Evolutionary conservation across 192 early-diverging fungal genomes (phyloP).

Genomic region (Rhizophagus sp.): DNA sequence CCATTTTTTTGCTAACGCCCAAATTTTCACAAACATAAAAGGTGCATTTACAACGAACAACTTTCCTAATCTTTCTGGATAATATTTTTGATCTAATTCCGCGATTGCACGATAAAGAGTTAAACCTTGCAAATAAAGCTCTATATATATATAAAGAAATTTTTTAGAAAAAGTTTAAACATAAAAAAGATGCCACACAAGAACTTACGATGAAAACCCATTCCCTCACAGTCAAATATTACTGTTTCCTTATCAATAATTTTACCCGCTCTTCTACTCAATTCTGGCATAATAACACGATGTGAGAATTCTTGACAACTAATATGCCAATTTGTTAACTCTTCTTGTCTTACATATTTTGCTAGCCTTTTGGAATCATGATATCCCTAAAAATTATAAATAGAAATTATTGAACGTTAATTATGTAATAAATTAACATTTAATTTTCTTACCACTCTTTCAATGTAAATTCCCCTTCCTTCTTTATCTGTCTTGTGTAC

Average conservation of each 20-base stretch:
- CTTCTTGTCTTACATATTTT: conserved; percentile 57
- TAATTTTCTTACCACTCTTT: conserved; percentile 67
- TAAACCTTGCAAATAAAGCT: conserved; percentile 66
- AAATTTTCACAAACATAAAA: conserved; percentile 81
- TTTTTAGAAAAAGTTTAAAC: not conserved
- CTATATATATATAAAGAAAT: conserved; percentile 33
- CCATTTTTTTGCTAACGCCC: conserved; percentile 76
- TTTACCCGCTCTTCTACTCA: conserved; percentile 63
- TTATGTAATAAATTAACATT: not conserved
- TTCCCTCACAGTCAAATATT: conserved; percentile 89
- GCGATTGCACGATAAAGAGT: conserved; percentile 72
- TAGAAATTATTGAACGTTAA: not conserved
- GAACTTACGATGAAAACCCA: conserved; percentile 71
- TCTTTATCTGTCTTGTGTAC: conserved; percentile 89
- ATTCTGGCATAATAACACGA: conserved; percentile 76
- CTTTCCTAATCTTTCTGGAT: conserved; percentile 91
- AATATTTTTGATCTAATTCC: conserved; percentile 88
- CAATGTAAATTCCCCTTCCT: conserved; percentile 90
- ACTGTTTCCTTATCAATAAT: conserved; percentile 81
- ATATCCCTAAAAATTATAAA: conserved; percentile 45
- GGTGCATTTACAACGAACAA: conserved; percentile 96
- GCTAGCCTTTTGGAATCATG: conserved; percentile 68
- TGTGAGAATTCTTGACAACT: conserved; percentile 71
- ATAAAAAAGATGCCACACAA: conserved; percentile 4
- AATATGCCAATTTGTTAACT: conserved; percentile 68